Evolutionary conservation across 148 eudicot species (phyloP), one percentile per base, ranked within the genome.

Genomic region (Suaeda aralocaspica): DNA sequence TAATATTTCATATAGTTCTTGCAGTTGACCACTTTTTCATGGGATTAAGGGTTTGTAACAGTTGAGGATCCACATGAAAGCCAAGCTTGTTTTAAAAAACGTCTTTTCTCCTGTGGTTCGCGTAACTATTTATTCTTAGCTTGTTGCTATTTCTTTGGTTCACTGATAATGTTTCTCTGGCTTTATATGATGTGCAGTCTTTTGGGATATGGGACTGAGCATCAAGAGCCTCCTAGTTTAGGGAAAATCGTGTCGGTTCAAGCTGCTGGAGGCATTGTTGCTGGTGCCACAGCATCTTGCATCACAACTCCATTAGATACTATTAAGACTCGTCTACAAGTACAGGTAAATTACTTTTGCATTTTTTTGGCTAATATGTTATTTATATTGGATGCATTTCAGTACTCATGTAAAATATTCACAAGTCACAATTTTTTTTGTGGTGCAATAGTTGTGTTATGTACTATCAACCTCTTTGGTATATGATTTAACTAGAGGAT

Each of bases 251-350:
- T 86, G 62, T 62, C 79, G 69, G 91, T 91, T 76, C 99, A 95
- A 84, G 97, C 89, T 77, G 90, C 92, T 34, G 99, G 99, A 66
- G 99, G 99, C 69, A 79, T 95, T 65, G 67, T 80, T 70, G 99
- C 99, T 59, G 99, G 96, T 77, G 96, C 96, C 52, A 80, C 89
- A 18, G 93, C 97, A 71, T 87, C 99, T 70, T 91, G 83, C 81
- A 84, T 94, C 73, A 91, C 99, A 63, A 94, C 97, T 55, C 99
- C 99, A 34, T 58, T 94, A 76, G 99, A 94, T 71, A 94, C 99
- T 42, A 91, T 94, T 51, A 94, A 94, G 79, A 94, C 99, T 60
- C 92, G 99, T 36, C 77, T 89, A 44, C 99, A 95, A 85, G 97
- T 91, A 58, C 69, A 71, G 64, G 71, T 73, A 64, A 46, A 16